Conservation (phyloP, 495 filamentous ascomycete species). For the Tuber magnatum region DNA sequence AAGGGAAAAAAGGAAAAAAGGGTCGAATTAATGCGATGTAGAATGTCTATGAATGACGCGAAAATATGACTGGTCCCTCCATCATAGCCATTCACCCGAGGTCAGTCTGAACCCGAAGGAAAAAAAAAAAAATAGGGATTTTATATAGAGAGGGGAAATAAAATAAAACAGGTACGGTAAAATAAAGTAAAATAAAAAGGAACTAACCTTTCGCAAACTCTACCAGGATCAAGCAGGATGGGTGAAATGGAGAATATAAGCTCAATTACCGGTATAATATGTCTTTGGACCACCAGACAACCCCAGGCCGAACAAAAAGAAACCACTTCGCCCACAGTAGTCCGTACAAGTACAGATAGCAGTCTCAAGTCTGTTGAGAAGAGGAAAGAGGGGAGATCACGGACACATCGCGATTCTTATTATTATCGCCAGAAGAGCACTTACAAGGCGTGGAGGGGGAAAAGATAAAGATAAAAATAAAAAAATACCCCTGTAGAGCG, state of each 20-base stretch:
- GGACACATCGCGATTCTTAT: conserved; percentile 39
- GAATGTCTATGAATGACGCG: conserved; percentile 16
- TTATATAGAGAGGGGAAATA: conserved; percentile 12
- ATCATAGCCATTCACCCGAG: conserved; percentile 17
- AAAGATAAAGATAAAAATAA: not conserved
- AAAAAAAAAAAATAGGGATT: conserved; percentile 28
- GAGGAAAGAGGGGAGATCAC: conserved; percentile 21
- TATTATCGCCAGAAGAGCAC: conserved; percentile 7
- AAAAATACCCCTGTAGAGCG: not conserved
- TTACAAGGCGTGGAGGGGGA: not conserved
- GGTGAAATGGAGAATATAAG: conserved; percentile 11
- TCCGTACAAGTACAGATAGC: conserved; percentile 17
- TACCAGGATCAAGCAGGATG: conserved; percentile 25
- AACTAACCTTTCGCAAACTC: conserved; percentile 11
- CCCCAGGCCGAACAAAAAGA: not conserved
- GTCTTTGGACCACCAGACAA: not conserved
- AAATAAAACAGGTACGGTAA: conserved; percentile 3
- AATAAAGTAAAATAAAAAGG: not conserved
- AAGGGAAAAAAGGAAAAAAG: conserved; percentile 17
- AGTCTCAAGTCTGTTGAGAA: conserved; percentile 20
- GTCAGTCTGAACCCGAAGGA: conserved; percentile 21
- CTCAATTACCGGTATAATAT: too few species aligned
- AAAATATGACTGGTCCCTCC: conserved; percentile 13
- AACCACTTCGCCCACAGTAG: conserved; percentile 6
- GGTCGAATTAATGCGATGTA: conserved; percentile 25